These are phyloP conservation scores for Nasturtium officinale DNA, from an alignment of 345 rosid genomes.

Conservation along the genomic window DNA sequence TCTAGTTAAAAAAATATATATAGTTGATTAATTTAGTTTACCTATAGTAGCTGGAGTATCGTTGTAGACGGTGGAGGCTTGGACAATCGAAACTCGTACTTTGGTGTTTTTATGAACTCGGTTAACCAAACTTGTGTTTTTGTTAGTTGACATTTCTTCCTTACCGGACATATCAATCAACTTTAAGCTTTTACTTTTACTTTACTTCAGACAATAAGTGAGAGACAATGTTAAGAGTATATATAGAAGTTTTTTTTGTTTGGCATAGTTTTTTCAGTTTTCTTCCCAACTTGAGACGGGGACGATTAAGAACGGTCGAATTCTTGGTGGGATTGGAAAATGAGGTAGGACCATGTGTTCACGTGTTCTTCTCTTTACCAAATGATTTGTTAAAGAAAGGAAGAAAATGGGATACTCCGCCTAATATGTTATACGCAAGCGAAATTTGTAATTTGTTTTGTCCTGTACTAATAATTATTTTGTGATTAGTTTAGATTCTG, in stretches of 20 bases:
- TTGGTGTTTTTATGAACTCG: slow-evolving; percentile 46
- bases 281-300: neutral
- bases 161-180: neutral
- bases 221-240: neutral
- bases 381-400: neutral
- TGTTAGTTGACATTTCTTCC: slow-evolving; percentile 13
- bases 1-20: neutral
- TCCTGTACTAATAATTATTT: too few species aligned
- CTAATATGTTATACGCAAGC: neutral
- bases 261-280: neutral
- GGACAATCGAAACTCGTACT: slow-evolving; percentile 79
- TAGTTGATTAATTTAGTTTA: neutral
- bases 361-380: neutral
- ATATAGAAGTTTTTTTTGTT: neutral
- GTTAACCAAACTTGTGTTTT: neutral
- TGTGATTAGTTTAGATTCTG: too few species aligned
- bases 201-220: neutral
- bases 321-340: neutral
- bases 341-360: neutral
- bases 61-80: slow-evolving; percentile 82
- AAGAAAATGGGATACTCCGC: neutral
- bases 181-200: neutral
- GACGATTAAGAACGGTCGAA: too few species aligned
- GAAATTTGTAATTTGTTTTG: too few species aligned
- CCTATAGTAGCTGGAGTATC: slow-evolving; percentile 74